These are phyloP conservation scores for Closterium sp. DNA, from an alignment of 139 green algal species.

Conservation along the genomic window DNA sequence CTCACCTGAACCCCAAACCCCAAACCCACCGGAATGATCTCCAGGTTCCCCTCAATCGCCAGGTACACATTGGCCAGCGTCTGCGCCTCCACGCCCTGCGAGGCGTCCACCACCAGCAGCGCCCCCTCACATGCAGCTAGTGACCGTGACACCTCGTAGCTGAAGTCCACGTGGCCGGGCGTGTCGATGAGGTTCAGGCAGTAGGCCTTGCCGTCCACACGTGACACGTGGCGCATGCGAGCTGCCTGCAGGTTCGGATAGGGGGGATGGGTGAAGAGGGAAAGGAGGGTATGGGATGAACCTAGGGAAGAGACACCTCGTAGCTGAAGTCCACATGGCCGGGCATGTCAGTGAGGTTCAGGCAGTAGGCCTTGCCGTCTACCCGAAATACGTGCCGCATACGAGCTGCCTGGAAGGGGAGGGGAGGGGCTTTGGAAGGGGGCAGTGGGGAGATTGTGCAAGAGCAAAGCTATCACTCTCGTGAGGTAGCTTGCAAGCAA, in stretches of 20 bases:
- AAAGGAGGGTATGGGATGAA: background rate
- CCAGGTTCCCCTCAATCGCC: constrained; percentile 93
- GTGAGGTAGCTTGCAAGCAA: too few species aligned
- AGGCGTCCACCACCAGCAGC: constrained; percentile 93
- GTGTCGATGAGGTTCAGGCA: constrained; percentile 90
- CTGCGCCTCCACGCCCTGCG: constrained; percentile 96
- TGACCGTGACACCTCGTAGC: constrained; percentile 79
- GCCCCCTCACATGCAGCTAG: constrained; percentile 93
- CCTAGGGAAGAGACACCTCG: constrained; percentile 2
- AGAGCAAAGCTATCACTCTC: too few species aligned
- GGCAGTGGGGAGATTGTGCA: background rate
- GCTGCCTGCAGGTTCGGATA: constrained; percentile 54
- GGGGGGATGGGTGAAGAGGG: background rate
- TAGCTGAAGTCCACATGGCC: constrained; percentile 80
- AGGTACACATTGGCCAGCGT: constrained; percentile 98
- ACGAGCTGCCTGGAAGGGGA: background rate
- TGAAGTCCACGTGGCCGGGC: constrained; percentile 88
- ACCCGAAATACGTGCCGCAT: background rate
- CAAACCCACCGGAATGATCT: constrained; percentile 61
- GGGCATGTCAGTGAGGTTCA: constrained; percentile 88
- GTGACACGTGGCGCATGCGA: constrained; percentile 49
- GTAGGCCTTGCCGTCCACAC: constrained; percentile 67
- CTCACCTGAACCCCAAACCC: constrained; percentile 4
- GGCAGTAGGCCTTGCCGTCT: constrained; percentile 62
- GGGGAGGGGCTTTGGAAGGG: background rate